Conservation (phyloP, 179 eudicot genomes). For the Beta lomatogona region DNA sequence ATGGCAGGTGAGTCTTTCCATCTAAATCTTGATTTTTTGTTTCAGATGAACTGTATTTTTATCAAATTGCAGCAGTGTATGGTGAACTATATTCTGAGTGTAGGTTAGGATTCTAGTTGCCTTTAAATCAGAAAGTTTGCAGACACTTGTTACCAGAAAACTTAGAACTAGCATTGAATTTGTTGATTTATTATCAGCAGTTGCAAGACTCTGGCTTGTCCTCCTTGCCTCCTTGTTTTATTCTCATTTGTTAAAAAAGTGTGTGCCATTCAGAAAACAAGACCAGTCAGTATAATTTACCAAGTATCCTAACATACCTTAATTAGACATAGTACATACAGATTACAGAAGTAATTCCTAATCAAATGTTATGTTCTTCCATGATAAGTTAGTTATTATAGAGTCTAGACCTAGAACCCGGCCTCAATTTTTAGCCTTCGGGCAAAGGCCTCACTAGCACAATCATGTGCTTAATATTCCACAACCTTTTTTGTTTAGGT, state of each 20-base stretch:
- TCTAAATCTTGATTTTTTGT: not conserved
- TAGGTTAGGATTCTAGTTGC: not conserved
- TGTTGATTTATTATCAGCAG: not conserved
- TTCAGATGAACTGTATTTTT: not conserved
- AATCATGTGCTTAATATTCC: no score
- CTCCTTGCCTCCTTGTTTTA: not conserved
- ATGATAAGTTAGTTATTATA: not conserved
- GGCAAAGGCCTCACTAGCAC: not conserved
- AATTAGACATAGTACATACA: not conserved
- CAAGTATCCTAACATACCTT: not conserved
- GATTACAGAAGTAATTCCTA: not conserved
- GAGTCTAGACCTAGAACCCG: not conserved
- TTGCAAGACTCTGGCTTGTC: not conserved
- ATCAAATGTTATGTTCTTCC: not conserved
- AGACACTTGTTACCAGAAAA: not conserved
- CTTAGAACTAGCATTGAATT: not conserved
- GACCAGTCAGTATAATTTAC: not conserved
- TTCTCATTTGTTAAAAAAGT: not conserved
- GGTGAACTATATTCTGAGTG: not conserved
- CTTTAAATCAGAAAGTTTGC: not conserved
- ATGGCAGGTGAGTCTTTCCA: slow-evolving; percentile 71
- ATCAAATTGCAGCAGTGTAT: not conserved
- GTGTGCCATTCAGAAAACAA: not conserved
- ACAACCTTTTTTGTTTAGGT: no score
- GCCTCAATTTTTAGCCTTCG: not conserved